Base-by-base conservation (phyloP, 176 grass and related monocot genomes). In the Triticum dicoccoides region DNA sequence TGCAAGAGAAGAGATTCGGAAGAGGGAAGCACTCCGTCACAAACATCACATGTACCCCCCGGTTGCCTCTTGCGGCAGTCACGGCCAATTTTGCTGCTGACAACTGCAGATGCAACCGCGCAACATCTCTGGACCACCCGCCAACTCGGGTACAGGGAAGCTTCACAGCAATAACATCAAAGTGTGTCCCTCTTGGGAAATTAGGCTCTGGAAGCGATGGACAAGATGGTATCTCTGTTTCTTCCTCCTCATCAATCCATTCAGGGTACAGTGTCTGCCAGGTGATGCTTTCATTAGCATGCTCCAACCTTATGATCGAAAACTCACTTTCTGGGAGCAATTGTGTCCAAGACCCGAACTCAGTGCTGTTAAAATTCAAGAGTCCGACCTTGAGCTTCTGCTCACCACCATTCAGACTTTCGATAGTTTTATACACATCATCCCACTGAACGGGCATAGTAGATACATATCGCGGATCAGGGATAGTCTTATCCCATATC, bases 221-320 rank as follows among this genome's bases (percentile, higher is more conserved):
- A 51, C 95, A 98, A 33, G 89, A 77, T 39, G 95, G 93, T 86
- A 98, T 91, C 30, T 98, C 95, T 9, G 83, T 91, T 84, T 95
- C 90, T 93, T 98, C 91, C 82, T 98, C 95, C 86, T 98, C 95
- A 68, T 98, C 95, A 39, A 98, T 98, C 95, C 95, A 98, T 90
- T 98, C 95, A 34, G 95, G 95, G 65, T 93, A 98, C 8, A 98
- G 85, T 62, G 76, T 81, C 56, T 95, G 82, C 95, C 95, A 98
- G 17, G 95, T 95, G 45, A 95, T 83, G 65, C 82, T 89, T 67
- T 89, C 84, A 24, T 94, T 87, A 39, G 91, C 90, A 37, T 91
- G 93, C 59, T 91, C 87, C 5, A 95, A 80, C 66, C 87, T 84
- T 77, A 98, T 81, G 44, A 91, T 58, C 13, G 91, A 98, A 45